Conservation (phyloP, 192 early-diverging fungal species). For the Podila clonocystis region DNA sequence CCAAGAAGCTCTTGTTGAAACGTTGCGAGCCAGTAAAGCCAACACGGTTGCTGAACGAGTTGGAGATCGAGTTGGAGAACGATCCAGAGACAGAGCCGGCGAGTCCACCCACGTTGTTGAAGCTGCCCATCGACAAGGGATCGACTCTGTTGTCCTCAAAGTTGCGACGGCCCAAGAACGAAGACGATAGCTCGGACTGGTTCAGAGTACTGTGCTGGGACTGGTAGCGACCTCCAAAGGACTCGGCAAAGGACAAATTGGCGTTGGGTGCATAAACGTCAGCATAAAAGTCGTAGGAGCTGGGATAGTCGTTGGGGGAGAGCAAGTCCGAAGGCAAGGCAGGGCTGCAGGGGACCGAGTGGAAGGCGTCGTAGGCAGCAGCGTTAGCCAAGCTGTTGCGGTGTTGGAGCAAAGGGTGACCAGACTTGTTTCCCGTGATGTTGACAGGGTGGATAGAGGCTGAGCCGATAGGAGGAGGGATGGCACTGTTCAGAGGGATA, state of each 20-base stretch:
- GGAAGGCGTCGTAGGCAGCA: conserved; percentile 54
- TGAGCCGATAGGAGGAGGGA: conserved; percentile 45
- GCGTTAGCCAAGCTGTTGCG: conserved; percentile 50
- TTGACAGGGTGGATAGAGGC: conserved; percentile 45
- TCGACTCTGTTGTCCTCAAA: conserved; percentile 45
- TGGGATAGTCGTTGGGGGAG: conserved; percentile 61
- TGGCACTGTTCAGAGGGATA: conserved; percentile 12
- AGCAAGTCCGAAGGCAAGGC: conserved; percentile 66
- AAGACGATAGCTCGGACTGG: conserved; percentile 39
- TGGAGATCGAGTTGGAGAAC: conserved; percentile 38
- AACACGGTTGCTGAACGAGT: conserved; percentile 39
- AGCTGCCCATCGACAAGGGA: conserved; percentile 50
- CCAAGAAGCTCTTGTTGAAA: conserved; percentile 55
- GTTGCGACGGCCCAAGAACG: conserved; percentile 30
- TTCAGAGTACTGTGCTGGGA: conserved; percentile 44
- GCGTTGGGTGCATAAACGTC: conserved; percentile 57
- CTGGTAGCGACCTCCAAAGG: conserved; percentile 44
- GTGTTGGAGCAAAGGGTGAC: conserved; percentile 39
- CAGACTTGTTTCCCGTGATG: conserved; percentile 34
- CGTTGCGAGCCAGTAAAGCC: conserved; percentile 42
- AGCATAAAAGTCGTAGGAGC: conserved; percentile 61
- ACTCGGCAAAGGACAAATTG: conserved; percentile 55
- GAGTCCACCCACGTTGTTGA: conserved; percentile 35
- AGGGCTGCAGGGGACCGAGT: conserved; percentile 52
- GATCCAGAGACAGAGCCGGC: conserved; percentile 50